Base-by-base conservation (phyloP, 345 rosid species). In the Ceriops decandra region DNA sequence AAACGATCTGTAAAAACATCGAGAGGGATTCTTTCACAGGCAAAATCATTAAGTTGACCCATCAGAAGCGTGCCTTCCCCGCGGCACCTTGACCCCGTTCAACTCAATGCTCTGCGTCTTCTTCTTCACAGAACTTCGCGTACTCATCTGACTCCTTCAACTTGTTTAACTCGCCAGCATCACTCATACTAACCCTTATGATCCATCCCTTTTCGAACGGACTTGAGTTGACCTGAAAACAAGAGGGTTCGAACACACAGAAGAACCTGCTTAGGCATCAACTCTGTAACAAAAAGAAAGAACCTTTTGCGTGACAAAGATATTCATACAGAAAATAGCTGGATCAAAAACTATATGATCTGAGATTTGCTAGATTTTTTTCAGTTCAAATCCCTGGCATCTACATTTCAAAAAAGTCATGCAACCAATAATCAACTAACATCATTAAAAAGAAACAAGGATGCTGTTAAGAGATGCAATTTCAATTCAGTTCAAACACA, bases 101-200 rank as follows among this genome's bases (percentile, higher is more conserved):
- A 46, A 28, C 70, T 92, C 71, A 93, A 52, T 93, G 96, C 72
- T 86, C 79, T n/a, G 82, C 85, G 51, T 92, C 97, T 80, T 95
- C 99, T 79, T 92, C 97, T 77, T 95, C 98, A 13, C 98, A 95
- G 85, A 88, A 88, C 80, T 90, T 92, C 13, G 86, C 76, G 81
- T 95, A 95, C 63, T 84, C 74, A 16, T 86, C 93, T 1, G 98
- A 75, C 68, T 83, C 89, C 93, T 86, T 92, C 85, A 95, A 79
- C 71, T 79, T 88, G 60, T 80, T 78, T 69, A 86, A 76, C 75
- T 95, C 92, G 28, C 83, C 79, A 1, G 66, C 75, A 52, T 85
- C 83, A 27, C 80, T 79, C 57, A 90, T 42, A 32, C 90, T 86
- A 31, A 95, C 95, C 84, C 90, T 88, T 61, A 92, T 82, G 24